Base-by-base conservation (phyloP, 495 filamentous ascomycete species). In the Aspergillus steynii region DNA sequence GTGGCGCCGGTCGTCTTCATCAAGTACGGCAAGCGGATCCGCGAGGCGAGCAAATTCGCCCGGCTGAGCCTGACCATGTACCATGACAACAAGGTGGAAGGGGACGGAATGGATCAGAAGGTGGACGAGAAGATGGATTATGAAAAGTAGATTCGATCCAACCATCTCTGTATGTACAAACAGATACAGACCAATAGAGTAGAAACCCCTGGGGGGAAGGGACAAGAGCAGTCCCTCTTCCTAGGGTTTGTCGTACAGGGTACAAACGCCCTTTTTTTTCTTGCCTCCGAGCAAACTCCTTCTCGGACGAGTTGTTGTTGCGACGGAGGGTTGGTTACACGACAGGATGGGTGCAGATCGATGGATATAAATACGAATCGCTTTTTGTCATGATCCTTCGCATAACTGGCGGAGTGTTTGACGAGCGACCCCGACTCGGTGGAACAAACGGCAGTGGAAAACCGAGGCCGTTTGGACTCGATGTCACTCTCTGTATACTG, bases 31-130 rank as follows among this genome's bases (percentile, higher is more conserved):
- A 65, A 64, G 62, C 37, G 53, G 29, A 63, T 82, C 27, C 58
- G 80, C 45, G 61, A 71, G 51, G 61, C 65, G 47, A 83, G 80
- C 58, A 68, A 70, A 37, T 80, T 80, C 70, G 79, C 79, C 0
- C 57, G 56, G 45, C 10, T 42, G 10, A 42, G 37, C 37, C 37
- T 42, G 37, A 42, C 37, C 3, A 42, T 42, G 37, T 42, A 42
- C 12, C 37, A 42, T 14, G 37, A 42, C 37, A 42, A 42, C 37
- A 42, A 42, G 37, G 37, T 42, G 37, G 37, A 42, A 4, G 37
- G 9, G 7, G 37, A 42, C 37, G 37, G 37, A 12, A 42, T 42
- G 37, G 37, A 42, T 42, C 5, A 42, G 31, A 20, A 20, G 20
- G 20, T 20, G 20, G 8, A 42, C 8, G 37, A 42, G 10, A 42